Base-by-base conservation (phyloP, 129 eudicot genomes). In the Calendula officinalis region DNA sequence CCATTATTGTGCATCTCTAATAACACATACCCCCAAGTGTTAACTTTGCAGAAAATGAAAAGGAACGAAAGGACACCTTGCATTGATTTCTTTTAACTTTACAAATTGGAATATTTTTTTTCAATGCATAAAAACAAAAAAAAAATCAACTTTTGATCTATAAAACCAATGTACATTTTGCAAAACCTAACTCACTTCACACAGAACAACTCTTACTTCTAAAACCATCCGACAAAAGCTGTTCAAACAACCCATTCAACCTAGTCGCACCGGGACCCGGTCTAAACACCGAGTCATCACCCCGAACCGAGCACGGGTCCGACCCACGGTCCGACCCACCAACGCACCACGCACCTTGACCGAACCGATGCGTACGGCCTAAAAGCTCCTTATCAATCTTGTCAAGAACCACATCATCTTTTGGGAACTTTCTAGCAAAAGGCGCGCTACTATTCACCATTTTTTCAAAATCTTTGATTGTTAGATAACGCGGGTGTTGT, bases 361-460 rank as follows among this genome's bases (percentile, higher is more conserved):
- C 63, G 45, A 92, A 88, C 50, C 96, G 86, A 74, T 74, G 53
- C 0, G 82, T 71, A 1, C 96, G 83, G 8, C 89, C 86, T 3
- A 92, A 66, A 34, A 92, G 80, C 62, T 92, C 96, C 68, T 71
- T 53, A 48, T 92, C 99, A 62, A 92, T 92, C 81, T 76, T 88
- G 72, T 92, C 99, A 33, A 92, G 72, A 40, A 89, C 92, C 8
- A 89, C 81, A 60, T 92, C 96, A 37, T 85, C 92, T 73, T 81
- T 85, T 15, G 80, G 87, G 59, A 92, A 92, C 60, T 92, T 92
- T 11, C 99, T 66, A 50, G 99, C 99, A 64, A 92, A 92, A 0
- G 88, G 81, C 0, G 96, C 95, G 37, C 96, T 82, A 69, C 99
- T 92, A 69, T 92, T 88, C 17, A 92, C 85, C 99, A 92, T 92